Evolutionary conservation across 169 alveolate genomes (phyloP).

Genomic region (Toxoplasma gondii): DNA sequence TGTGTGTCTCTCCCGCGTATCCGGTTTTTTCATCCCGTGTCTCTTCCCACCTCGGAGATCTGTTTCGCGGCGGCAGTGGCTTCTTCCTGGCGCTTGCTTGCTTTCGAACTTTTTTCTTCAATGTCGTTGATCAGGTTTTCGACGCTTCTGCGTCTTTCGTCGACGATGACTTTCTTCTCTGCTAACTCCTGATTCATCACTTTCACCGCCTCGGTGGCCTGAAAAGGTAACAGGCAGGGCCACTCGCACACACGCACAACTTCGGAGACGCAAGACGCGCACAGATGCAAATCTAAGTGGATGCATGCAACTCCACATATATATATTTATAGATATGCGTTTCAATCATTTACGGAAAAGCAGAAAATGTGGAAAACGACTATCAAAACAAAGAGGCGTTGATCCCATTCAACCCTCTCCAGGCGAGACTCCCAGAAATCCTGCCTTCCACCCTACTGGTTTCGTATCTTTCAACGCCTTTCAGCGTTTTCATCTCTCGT

Average conservation of each 20-base stretch:
- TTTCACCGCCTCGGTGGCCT: slow-evolving; percentile 86
- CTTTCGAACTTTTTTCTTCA: slow-evolving; percentile 85
- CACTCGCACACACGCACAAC: no score
- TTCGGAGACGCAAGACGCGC: background rate
- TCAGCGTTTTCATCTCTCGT: no score
- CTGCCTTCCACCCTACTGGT: no score
- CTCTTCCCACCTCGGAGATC: slow-evolving; percentile 72
- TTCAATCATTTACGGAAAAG: no score
- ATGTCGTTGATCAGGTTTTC: slow-evolving; percentile 86
- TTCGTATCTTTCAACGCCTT: no score
- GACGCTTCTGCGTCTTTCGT: slow-evolving; percentile 85
- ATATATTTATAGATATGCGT: background rate
- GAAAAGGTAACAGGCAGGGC: slow-evolving; percentile 70
- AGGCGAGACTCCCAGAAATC: no score
- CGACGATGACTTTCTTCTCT: slow-evolving; percentile 88
- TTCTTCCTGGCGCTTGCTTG: slow-evolving; percentile 81
- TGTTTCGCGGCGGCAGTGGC: slow-evolving; percentile 81
- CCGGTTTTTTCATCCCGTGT: background rate
- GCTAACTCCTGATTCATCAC: slow-evolving; percentile 83
- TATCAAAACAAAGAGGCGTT: no score
- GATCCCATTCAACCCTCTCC: no score
- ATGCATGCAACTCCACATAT: background rate
- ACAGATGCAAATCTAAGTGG: background rate
- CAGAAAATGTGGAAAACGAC: no score
- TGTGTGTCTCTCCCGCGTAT: background rate